Evolutionary conservation across 1,284 basidiomycete species (phyloP).

Genomic region (Malassezia slooffiae): DNA sequence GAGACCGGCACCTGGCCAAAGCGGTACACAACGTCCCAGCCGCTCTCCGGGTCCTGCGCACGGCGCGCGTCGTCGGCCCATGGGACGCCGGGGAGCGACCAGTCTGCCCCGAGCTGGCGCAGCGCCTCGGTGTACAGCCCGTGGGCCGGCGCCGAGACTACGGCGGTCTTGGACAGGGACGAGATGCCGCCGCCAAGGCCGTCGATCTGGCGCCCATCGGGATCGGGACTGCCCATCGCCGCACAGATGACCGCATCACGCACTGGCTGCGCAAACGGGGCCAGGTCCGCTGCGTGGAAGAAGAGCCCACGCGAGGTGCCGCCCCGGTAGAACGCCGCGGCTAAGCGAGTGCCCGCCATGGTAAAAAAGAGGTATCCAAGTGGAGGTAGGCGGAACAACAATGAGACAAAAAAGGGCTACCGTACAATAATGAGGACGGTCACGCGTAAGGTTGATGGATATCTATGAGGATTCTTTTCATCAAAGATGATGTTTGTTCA

Average conservation of each 20-base stretch:
- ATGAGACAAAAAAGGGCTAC: too few species aligned
- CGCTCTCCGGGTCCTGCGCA: constrained; percentile 11
- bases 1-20: constrained; percentile 44
- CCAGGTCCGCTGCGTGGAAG: constrained; percentile 52
- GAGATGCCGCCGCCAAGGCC: constrained; percentile 64
- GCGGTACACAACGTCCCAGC: constrained; percentile 39
- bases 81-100: constrained; percentile 19
- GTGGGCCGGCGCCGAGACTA: constrained; percentile 50
- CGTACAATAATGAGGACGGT: too few species aligned
- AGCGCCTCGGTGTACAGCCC: not conserved
- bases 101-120: not conserved
- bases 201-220: constrained; percentile 64
- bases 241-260: constrained; percentile 56
- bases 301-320: constrained; percentile 72
- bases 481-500: too few species aligned
- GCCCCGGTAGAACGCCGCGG: constrained; percentile 50
- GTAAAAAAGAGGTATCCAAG: too few species aligned
- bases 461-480: too few species aligned
- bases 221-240: constrained; percentile 65
- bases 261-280: constrained; percentile 34
- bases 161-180: constrained; percentile 66
- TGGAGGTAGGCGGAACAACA: too few species aligned
- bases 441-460: too few species aligned
- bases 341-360: constrained; percentile 7
- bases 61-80: constrained; percentile 21